phyloP scores from a whole-genome alignment of 768 basidiomycete genomes.

The Leccinum subgranulosum region DNA sequence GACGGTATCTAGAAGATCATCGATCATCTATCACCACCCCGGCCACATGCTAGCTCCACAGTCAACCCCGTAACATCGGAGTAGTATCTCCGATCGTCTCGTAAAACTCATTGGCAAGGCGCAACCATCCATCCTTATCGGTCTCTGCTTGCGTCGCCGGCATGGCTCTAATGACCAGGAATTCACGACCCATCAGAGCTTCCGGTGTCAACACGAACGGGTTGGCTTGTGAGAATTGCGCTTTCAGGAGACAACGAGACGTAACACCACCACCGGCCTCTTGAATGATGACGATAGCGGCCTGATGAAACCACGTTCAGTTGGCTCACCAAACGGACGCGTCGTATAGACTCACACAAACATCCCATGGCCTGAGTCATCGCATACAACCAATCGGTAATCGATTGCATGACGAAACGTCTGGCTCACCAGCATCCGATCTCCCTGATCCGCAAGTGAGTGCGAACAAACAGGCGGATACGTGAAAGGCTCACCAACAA shows the following conservation, averaged over 20 bases:
- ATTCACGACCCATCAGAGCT: slow-evolving; percentile 74
- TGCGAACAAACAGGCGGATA: background rate
- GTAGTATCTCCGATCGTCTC: slow-evolving; percentile 68
- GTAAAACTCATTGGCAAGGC: slow-evolving; percentile 83
- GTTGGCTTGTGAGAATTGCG: slow-evolving; percentile 22
- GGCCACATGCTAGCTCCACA: background rate
- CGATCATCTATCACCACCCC: background rate
- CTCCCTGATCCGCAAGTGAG: slow-evolving; percentile 49
- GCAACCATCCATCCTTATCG: slow-evolving; percentile 62
- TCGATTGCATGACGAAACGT: background rate
- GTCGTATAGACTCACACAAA: slow-evolving; percentile 49
- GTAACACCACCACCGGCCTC: slow-evolving; percentile 84
- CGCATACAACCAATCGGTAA: background rate
- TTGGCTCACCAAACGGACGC: background rate
- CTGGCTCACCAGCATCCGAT: slow-evolving; percentile 63
- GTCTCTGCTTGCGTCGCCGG: slow-evolving; percentile 58
- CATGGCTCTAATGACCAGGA: slow-evolving; percentile 70
- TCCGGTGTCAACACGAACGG: slow-evolving; percentile 66
- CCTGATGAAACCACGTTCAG: slow-evolving; percentile 33
- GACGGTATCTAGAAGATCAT: slow-evolving; percentile 4
- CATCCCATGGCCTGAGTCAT: slow-evolving; percentile 69
- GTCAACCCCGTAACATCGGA: slow-evolving; percentile 34
- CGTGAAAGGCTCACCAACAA: slow-evolving; percentile 59
- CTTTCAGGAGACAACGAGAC: slow-evolving; percentile 46
- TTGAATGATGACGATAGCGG: slow-evolving; percentile 84